These are phyloP conservation scores for Bretziella fagacearum DNA, from an alignment of 2,329 filamentous ascomycete genomes.

Conservation along the genomic window DNA sequence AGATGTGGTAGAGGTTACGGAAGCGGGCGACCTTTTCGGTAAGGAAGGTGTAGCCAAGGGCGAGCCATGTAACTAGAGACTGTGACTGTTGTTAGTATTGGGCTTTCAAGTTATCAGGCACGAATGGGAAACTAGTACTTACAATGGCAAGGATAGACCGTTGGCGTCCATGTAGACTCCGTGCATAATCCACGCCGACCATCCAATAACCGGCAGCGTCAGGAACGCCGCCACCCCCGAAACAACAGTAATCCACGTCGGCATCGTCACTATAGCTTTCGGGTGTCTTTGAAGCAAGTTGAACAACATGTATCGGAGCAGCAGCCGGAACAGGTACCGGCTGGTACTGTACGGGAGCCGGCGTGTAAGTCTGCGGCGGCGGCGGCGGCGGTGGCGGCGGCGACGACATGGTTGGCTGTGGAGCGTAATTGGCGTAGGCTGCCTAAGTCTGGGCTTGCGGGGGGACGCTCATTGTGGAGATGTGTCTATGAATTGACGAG, in stretches of 20 bases:
- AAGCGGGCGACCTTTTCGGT: conserved; percentile 25
- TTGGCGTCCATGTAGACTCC: conserved; percentile 24
- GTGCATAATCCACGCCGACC: conserved; percentile 27
- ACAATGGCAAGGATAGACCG: conserved; percentile 28
- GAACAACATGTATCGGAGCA: neutral
- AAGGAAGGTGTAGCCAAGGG: conserved; percentile 26
- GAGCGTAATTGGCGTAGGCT: neutral
- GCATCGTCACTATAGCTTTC: conserved; percentile 24
- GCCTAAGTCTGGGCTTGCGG: neutral
- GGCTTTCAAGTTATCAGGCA: neutral
- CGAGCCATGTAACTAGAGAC: conserved; percentile 30
- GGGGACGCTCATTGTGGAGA: neutral
- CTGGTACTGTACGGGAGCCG: conserved; percentile 1
- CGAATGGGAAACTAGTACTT: conserved; percentile 17
- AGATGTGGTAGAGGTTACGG: conserved; percentile 26
- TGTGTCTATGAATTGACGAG: neutral
- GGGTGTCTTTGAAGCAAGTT: neutral
- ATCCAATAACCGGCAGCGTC: conserved; percentile 27
- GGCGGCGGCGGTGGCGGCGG: neutral
- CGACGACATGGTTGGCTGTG: neutral
- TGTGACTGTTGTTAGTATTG: conserved; percentile 16
- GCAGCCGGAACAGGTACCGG: neutral
- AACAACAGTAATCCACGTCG: conserved; percentile 27
- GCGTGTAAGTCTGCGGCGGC: conserved; percentile 11
- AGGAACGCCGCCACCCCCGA: conserved; percentile 27